Evolutionary conservation across 1,284 basidiomycete genomes (phyloP), one percentile per base, ranked within the genome.

Genomic region (Puccinia hordei): DNA sequence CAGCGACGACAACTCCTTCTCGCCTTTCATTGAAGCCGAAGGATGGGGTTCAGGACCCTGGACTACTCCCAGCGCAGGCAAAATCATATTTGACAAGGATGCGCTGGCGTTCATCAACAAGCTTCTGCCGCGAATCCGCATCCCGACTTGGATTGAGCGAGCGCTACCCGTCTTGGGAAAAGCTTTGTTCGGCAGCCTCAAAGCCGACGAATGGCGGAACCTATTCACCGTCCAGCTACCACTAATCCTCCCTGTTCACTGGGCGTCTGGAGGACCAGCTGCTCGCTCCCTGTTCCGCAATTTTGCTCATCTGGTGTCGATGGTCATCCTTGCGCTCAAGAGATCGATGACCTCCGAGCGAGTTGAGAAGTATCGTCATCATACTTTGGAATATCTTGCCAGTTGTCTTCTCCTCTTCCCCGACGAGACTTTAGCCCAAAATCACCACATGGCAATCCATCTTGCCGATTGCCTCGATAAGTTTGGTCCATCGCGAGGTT

Each of bases 391-490:
- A 15, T 79, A 79, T 63, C 53, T 79, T 17, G 19, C 57, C 44
- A 61, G 76, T 35, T 72, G 49, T 41, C 41, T 61, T 5, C 41
- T 59, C 9, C 22, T 79, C 27, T 79, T 79, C 46, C 33, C 24
- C 3, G 38, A 61, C 24, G 38, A 55, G 3, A 49, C 19, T 10
- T 30, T 79, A 10, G 76, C 55, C 13, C 66, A 53, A 10, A 79
- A 79, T n/a, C 76, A 79, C 69, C 76, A 79, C 30, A 79, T 79
- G 76, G 46, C 76, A 27, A 61, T 79, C 19, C 76, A 79, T 38
- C 41, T 71, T 17, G 76, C 76, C 30, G 76, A 79, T 3, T 71
- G 66, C 53, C 17, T 79, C 4, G 76, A 79, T 22, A 79, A 61
- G 19, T 71, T 79, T 59, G 76, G 76, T 15, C 76, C 76, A 10